A percentile compares a stretch with the other conserved stretches of the same genome.
phyloP scores from a whole-genome alignment of 2,329 filamentous ascomycete species.

The Parasarocladium wereldwijsianum region DNA sequence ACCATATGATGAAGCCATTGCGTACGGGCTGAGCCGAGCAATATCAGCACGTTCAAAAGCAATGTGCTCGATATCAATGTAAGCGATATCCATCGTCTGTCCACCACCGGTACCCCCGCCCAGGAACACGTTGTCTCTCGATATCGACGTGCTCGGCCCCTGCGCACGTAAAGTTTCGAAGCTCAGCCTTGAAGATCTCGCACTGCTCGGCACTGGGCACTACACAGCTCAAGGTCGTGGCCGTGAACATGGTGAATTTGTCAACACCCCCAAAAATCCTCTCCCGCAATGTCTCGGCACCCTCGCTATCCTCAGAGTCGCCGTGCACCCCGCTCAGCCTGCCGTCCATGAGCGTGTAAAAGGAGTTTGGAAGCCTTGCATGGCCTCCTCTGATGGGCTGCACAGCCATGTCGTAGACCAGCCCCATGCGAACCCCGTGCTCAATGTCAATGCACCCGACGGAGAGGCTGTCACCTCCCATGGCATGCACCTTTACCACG shows the following conservation, averaged over 20 bases:
- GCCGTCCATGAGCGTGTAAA: background rate
- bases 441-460: background rate
- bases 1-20: too few species aligned
- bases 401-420: background rate
- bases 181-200: background rate
- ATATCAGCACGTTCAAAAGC: too few species aligned
- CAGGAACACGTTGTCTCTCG: background rate
- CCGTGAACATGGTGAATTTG: background rate
- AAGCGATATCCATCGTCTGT: slow-evolving; percentile 1
- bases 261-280: background rate
- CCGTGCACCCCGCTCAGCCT: background rate
- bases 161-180: background rate
- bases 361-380: background rate
- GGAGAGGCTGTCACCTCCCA: slow-evolving; percentile 1
- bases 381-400: background rate
- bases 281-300: background rate
- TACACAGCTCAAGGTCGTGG: background rate
- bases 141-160: background rate
- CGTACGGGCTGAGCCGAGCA: too few species aligned
- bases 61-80: too few species aligned
- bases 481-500: background rate
- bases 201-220: background rate
- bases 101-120: background rate
- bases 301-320: background rate
- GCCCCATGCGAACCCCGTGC: background rate